phyloP scores from a whole-genome alignment of 164 flowering plant genomes.

The Brasenia schreberi region DNA sequence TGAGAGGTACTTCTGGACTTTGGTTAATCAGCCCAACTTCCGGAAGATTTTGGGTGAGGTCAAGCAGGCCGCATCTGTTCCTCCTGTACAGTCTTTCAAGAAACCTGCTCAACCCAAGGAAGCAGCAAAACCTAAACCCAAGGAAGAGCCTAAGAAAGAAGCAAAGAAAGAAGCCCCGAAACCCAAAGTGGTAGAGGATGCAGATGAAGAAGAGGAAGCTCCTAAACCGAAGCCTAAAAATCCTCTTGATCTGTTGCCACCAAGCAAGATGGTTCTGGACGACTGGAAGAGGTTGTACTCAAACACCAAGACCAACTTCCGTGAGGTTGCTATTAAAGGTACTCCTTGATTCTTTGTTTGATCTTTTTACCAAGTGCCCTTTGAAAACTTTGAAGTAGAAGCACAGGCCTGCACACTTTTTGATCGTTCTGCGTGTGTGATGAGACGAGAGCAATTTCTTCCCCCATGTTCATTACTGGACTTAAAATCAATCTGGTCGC shows the following conservation, averaged over 20 bases:
- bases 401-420: too few relatives aligned
- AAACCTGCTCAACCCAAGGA: conserved; percentile 44
- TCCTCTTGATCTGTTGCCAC: conserved; percentile 72
- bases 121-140: conserved; percentile 40
- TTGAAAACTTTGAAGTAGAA: too few relatives aligned
- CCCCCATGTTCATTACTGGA: not conserved
- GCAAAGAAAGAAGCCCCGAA: conserved; percentile 38
- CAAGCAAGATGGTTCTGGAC: conserved; percentile 48
- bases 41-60: conserved; percentile 62
- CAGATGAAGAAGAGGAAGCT: conserved; percentile 81
- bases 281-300: conserved; percentile 92
- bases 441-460: not conserved
- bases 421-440: too few relatives aligned
- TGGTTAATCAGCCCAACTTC: conserved; percentile 84
- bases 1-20: conserved; percentile 96
- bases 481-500: too few relatives aligned
- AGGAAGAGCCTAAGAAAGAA: conserved; percentile 62
- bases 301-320: conserved; percentile 60
- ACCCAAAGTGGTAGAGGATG: conserved; percentile 40
- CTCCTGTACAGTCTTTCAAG: conserved; percentile 37
- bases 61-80: conserved; percentile 62
- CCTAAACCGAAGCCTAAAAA: conserved; percentile 94
- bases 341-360: too few relatives aligned
- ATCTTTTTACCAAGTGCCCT: not conserved
- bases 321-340: conserved; percentile 99